Base-by-base conservation (phyloP, 192 early-diverging fungal genomes). In the Spizellomyces punctatus region DNA sequence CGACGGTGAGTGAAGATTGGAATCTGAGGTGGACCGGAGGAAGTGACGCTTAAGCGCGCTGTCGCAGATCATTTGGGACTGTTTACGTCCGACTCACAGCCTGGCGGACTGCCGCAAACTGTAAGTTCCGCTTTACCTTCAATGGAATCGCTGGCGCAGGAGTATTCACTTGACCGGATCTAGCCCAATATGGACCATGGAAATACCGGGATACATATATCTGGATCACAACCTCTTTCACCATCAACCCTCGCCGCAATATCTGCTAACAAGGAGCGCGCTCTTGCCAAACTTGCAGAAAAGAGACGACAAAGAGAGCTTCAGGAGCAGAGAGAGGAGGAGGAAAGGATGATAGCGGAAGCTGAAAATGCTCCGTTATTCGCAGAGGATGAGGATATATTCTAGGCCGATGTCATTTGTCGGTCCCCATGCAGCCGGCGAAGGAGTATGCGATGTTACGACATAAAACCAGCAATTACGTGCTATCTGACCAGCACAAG, bases 281-380 rank as follows among this genome's bases (percentile, higher is more conserved):
- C 66, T 12, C 50, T 67, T n/a, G 48, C 9, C 21, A 67, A 22
- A 3, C 46, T 67, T 16, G 66, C 46, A 17, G 66, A 57, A 2
- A 67, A 55, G 44, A 21, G 47, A 64, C 63, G 63, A 46, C 63
- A 46, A n/a, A 9, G 4, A 8, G 63, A 64, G 63, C 16, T 16
- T 17, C 42, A 64, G 63, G 1, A n/a, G 36, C 36, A n/a, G 12
- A 16, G 10, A 21, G 44, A 10, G 63, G 41, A n/a, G 12, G 36
- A 46, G 44, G 45, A 10, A 54, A 12, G 50, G 14, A 54, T 54
- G 50, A 19, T n/a, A 19, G 50, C 50, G 0, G 50, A 54, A 54
- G 50, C 50, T 19, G 50, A 54, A 19, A 54, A 36, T 36, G 27
- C 27, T 36, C 27, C 27, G 27, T 36, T 36, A 3, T 36, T 36